phyloP scores from a whole-genome alignment of 305 asterid genomes.

The Fraxinus dipetala region DNA sequence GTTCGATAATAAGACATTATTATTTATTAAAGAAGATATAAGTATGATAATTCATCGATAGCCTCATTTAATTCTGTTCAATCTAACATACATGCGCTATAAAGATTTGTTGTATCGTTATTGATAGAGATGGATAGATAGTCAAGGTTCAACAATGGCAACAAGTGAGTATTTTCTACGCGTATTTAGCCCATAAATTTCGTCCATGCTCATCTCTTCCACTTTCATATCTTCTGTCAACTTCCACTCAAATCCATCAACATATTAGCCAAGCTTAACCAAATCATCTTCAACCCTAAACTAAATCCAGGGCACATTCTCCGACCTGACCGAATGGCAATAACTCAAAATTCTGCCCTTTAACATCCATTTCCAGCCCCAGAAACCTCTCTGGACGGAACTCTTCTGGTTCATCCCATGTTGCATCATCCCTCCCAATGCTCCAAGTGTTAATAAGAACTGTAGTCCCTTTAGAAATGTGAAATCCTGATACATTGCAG shows the following conservation, averaged over 20 bases:
- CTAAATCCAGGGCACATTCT: conserved; percentile 83
- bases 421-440: conserved; percentile 4
- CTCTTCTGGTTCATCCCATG: conserved; percentile 20
- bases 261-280: conserved; percentile 60
- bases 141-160: conserved; percentile 55
- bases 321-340: conserved; percentile 76
- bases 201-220: conserved; percentile 44
- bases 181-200: conserved; percentile 53
- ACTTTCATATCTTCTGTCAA: conserved; percentile 35
- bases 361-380: conserved; percentile 35
- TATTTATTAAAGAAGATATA: no score
- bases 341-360: conserved; percentile 61
- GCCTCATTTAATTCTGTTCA: no score
- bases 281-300: conserved; percentile 67
- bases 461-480: conserved; percentile 16
- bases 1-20: no score
- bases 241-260: conserved; percentile 65
- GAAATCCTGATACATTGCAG: conserved; percentile 16
- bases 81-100: no score
- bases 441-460: conserved; percentile 10
- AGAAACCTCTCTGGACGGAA: conserved; percentile 24
- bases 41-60: no score
- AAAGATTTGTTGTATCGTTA: not conserved
- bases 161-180: conserved; percentile 60
- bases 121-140: conserved; percentile 42